Evolutionary conservation across 2,329 filamentous ascomycete species (phyloP).

Genomic region (Ophiocordyceps robertsii): DNA sequence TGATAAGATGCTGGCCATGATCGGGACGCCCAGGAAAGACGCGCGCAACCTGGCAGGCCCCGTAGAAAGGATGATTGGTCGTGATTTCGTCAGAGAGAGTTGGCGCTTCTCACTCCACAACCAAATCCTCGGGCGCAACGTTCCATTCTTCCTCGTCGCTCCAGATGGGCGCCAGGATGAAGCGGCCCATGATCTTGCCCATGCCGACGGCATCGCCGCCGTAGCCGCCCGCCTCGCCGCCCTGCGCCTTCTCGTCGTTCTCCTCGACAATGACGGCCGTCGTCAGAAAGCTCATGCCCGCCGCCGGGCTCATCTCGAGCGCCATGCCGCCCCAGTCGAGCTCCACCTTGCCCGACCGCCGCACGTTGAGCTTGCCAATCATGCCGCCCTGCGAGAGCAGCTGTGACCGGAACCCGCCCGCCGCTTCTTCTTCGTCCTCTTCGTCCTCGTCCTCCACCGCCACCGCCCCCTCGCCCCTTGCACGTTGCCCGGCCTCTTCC

Average conservation of each 20-base stretch:
- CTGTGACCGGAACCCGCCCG: constrained; percentile 22
- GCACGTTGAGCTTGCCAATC: constrained; percentile 45
- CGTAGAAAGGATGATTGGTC: too few species aligned
- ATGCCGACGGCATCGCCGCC: constrained; percentile 44
- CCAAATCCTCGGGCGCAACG: constrained; percentile 22
- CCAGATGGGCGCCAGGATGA: constrained; percentile 45
- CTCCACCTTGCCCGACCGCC: constrained; percentile 48
- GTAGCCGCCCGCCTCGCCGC: constrained; percentile 29
- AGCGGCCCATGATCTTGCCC: constrained; percentile 50
- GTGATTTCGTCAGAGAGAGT: background rate
- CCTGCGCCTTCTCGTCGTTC: constrained; percentile 35
- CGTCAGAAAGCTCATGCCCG: constrained; percentile 41
- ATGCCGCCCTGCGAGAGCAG: constrained; percentile 38
- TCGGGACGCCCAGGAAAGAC: too few species aligned
- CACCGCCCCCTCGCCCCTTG: constrained; percentile 7
- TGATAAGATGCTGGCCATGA: too few species aligned
- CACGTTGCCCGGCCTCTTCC: background rate
- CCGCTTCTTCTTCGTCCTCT: constrained; percentile 16
- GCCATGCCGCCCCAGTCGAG: constrained; percentile 48
- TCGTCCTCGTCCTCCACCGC: constrained; percentile 14
- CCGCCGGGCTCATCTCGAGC: constrained; percentile 36
- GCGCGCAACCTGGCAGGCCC: too few species aligned
- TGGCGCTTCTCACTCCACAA: constrained; percentile 1
- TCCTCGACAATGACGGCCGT: constrained; percentile 47
- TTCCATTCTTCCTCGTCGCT: constrained; percentile 44